Conservation (phyloP, 164 flowering plant genomes). For the Macadamia tetraphylla region DNA sequence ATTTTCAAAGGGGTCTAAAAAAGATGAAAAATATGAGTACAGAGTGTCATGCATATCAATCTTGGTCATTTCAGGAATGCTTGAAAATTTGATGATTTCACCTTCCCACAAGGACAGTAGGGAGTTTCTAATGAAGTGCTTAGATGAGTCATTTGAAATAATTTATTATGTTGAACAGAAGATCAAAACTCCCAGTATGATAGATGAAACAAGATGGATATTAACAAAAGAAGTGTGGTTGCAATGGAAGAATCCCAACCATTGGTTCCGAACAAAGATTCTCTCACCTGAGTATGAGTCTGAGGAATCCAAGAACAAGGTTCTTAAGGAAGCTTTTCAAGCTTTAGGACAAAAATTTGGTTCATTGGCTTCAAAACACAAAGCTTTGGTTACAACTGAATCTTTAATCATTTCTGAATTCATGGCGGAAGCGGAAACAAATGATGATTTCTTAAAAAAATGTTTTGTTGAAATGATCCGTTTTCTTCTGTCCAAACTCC, state of each 20-base stretch:
- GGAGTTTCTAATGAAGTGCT: background rate
- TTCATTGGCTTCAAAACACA: too few species aligned
- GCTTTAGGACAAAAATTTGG: too few species aligned
- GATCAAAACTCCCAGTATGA: background rate
- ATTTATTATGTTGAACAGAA: constrained; percentile 7
- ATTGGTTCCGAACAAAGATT: background rate
- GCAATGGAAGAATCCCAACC: background rate
- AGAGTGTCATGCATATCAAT: constrained; percentile 5
- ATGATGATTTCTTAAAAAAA: too few species aligned
- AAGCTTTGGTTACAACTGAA: too few species aligned
- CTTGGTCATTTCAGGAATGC: background rate
- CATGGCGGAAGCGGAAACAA: too few species aligned
- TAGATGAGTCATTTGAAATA: constrained; percentile 3
- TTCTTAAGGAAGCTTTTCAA: too few species aligned
- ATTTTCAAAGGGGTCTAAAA: too few species aligned
- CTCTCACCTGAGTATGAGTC: too few species aligned
- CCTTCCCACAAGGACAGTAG: background rate
- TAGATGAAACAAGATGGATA: background rate
- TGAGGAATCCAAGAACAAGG: too few species aligned
- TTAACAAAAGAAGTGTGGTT: background rate
- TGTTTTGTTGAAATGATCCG: too few species aligned
- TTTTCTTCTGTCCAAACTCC: too few species aligned
- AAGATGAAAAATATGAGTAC: background rate
- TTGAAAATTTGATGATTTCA: background rate
- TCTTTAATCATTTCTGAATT: too few species aligned